Base-by-base conservation (phyloP, 352 stramenopile genomes). In the Phytophthora crassamura region DNA sequence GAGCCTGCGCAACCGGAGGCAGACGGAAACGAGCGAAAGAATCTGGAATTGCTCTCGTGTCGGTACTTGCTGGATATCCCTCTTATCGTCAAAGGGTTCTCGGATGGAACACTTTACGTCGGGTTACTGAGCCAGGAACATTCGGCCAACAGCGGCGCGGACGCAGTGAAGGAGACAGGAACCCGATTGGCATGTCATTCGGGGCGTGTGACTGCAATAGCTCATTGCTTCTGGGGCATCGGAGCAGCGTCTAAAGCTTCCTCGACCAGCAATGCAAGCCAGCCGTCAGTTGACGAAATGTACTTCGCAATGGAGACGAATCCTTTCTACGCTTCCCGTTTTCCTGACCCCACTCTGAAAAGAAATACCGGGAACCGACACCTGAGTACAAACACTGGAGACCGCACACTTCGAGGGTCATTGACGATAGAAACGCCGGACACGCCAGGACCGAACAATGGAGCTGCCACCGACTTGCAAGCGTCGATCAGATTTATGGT, bases 51-150 rank as follows among this genome's bases (percentile, higher is more conserved):
- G 10, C 15, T 53, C 20, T 53, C 53, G 0, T 75, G 64, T 66
- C 61, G 53, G 3, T 73, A 83, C 41, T 63, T 93, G 35, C 49
- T 90, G 41, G 82, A 93, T 43, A 79, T 93, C 2, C 80, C 82
- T 25, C 47, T 91, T 8, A 59, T 88, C 8, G 71, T 50, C 11
- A 82, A 75, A 39, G 81, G 82, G 0, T 90, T 72, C 30, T 67
- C 63, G 5, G 74, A 91, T 59, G 84, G 84, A 15, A 75, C 67
- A n/a, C 34, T 77, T 41, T 64, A 52, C 39, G 67, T 74, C 18
- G 59, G 45, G 22, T 53, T 77, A n/a, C 18, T 77, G 28, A 74
- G 53, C 30, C 52, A 74, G 42, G 64, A 74, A 10, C 71, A 73
- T 14, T 57, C 61, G 42, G 45, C 54, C 49, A 65, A 41, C 35